phyloP scores from a whole-genome alignment of 2,329 filamentous ascomycete genomes.

The Tolypocladium endophyticum region DNA sequence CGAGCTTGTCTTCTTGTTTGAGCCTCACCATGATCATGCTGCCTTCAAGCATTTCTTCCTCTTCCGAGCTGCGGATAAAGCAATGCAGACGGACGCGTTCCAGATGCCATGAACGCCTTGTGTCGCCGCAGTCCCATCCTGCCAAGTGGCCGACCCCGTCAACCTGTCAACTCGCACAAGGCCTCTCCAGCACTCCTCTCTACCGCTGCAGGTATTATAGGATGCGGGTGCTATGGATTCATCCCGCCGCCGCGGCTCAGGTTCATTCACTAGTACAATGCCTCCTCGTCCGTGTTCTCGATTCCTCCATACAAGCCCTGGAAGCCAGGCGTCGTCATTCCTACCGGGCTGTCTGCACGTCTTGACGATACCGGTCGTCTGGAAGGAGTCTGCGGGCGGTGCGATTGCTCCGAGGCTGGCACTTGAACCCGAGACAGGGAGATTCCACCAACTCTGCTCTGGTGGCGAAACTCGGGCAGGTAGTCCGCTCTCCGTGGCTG shows the following conservation, averaged over 20 bases:
- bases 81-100: not conserved
- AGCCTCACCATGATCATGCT: not conserved
- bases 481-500: not conserved
- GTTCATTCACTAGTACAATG: not conserved
- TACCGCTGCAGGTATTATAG: not conserved
- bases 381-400: not conserved
- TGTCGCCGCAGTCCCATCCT: not conserved
- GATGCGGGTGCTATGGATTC: not conserved
- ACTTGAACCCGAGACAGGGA: conserved; percentile 11
- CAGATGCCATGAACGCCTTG: not conserved
- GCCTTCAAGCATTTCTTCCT: not conserved
- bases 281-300: conserved; percentile 34
- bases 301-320: conserved; percentile 34
- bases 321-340: conserved; percentile 32
- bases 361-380: not conserved
- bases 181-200: not conserved
- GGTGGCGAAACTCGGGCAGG: not conserved
- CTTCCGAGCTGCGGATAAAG: not conserved
- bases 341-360: conserved; percentile 19
- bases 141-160: not conserved
- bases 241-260: not conserved
- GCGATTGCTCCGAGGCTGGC: not conserved
- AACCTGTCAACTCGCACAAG: not conserved
- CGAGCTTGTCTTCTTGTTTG: not conserved
- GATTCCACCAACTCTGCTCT: not conserved